Conservation (phyloP, 78 protist species). For the Dictyostelium intermedium region DNA sequence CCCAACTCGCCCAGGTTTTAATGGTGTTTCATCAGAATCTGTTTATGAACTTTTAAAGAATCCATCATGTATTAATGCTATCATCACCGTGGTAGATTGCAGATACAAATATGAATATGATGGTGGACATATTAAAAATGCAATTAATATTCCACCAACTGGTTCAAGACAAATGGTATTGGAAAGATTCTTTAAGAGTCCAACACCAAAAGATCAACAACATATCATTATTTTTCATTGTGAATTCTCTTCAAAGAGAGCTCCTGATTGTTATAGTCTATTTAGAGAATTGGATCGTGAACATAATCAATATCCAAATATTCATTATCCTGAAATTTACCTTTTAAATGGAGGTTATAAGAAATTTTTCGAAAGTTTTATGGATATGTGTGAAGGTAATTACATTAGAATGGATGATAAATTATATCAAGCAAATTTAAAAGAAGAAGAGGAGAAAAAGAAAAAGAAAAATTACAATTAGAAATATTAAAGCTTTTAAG, state of each 20-base stretch:
- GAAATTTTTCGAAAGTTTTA: conserved; percentile 72
- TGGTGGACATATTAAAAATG: conserved; percentile 88
- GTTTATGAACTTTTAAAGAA: not conserved
- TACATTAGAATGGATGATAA: conserved; percentile 59
- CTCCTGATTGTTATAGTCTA: conserved; percentile 72
- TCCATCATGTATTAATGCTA: not conserved
- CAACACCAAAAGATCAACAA: not conserved
- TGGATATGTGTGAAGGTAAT: not conserved
- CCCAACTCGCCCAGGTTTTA: conserved; percentile 14
- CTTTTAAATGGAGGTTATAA: conserved; percentile 85
- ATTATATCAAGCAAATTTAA: not conserved
- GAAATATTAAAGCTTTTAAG: conserved; percentile 10
- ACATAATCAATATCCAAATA: conserved; percentile 65
- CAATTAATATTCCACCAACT: conserved; percentile 77
- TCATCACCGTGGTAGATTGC: conserved; percentile 79
- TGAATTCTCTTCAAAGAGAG: conserved; percentile 89
- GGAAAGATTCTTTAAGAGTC: conserved; percentile 3
- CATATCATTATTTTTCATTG: conserved; percentile 86
- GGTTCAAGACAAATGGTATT: not conserved
- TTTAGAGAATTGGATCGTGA: conserved; percentile 82
- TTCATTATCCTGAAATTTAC: conserved; percentile 83
- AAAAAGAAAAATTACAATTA: conserved; percentile 21
- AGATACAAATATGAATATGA: conserved; percentile 86
- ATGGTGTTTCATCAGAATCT: conserved; percentile 49
- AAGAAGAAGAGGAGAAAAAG: conserved; percentile 56